Evolutionary conservation across 1,284 basidiomycete species (phyloP).

Genomic region (Leccinum solheimii): DNA sequence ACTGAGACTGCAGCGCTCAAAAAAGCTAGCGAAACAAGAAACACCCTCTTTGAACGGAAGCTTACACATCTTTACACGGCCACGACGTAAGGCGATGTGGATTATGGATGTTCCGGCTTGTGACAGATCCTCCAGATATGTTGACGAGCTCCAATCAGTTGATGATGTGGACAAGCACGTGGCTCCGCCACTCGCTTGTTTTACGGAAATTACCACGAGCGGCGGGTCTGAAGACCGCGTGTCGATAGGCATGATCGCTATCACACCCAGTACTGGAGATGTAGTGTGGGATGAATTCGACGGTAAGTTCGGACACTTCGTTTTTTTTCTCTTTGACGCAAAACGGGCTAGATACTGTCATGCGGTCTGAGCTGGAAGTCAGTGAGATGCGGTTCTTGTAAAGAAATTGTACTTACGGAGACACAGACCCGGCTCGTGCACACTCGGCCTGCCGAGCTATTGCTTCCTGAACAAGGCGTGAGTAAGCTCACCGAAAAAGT

Average conservation of each 20-base stretch:
- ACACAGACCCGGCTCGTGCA: constrained; percentile 80
- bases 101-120: not conserved
- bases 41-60: constrained; percentile 79
- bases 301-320: constrained; percentile 43
- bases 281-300: constrained; percentile 91
- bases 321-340: constrained; percentile 16
- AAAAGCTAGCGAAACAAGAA: constrained; percentile 83
- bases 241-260: constrained; percentile 72
- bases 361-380: constrained; percentile 88
- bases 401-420: constrained; percentile 4
- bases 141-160: constrained; percentile 69
- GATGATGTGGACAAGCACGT: constrained; percentile 61
- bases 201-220: constrained; percentile 63
- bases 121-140: constrained; percentile 49
- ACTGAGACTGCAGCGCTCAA: constrained; percentile 95
- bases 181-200: constrained; percentile 64
- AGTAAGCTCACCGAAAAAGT: constrained; percentile 79
- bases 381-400: constrained; percentile 10
- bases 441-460: constrained; percentile 79
- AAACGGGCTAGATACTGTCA: constrained; percentile 58
- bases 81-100: constrained; percentile 64
- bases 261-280: constrained; percentile 87
- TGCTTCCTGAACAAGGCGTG: constrained; percentile 65
- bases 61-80: constrained; percentile 86
- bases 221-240: constrained; percentile 55